Conservation (phyloP, 2,329 filamentous ascomycete species). For the Monilinia polystroma region DNA sequence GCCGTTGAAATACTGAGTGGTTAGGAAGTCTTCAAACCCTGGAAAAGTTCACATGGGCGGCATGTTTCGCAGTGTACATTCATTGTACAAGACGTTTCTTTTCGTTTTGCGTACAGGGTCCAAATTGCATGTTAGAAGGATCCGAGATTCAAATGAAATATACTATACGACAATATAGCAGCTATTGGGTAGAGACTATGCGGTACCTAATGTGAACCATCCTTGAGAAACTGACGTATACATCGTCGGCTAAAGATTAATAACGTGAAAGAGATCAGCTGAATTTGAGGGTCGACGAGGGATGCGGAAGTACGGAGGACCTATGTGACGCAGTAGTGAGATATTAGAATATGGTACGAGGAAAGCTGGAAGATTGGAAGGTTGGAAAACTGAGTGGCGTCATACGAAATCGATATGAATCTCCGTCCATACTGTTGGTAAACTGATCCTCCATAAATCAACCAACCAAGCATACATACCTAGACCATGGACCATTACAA, state of each 20-base stretch:
- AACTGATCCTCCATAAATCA: not conserved
- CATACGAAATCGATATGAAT: not conserved
- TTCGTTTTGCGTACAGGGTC: not conserved
- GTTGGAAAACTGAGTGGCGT: not conserved
- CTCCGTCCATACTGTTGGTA: constrained; percentile 6
- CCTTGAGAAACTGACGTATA: constrained; percentile 6
- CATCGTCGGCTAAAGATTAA: not conserved
- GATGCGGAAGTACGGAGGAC: not conserved
- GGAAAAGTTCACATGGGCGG: constrained; percentile 1
- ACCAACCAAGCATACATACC: not conserved
- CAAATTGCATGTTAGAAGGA: not conserved
- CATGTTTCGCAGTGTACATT: not conserved
- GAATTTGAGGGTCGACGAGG: not conserved
- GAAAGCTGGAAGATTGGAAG: not conserved
- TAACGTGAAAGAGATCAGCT: not conserved
- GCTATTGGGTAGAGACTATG: not conserved
- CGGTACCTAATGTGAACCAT: not conserved
- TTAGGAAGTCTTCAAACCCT: not conserved
- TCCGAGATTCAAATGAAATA: not conserved
- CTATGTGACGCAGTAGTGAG: not conserved
- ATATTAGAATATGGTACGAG: not conserved
- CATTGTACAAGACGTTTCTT: not conserved
- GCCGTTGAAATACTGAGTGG: constrained; percentile 5
- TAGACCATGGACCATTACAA: not conserved
- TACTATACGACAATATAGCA: not conserved